phyloP scores from a whole-genome alignment of 2,329 filamentous ascomycete genomes.

The Pseudofabraea citricarpa region DNA sequence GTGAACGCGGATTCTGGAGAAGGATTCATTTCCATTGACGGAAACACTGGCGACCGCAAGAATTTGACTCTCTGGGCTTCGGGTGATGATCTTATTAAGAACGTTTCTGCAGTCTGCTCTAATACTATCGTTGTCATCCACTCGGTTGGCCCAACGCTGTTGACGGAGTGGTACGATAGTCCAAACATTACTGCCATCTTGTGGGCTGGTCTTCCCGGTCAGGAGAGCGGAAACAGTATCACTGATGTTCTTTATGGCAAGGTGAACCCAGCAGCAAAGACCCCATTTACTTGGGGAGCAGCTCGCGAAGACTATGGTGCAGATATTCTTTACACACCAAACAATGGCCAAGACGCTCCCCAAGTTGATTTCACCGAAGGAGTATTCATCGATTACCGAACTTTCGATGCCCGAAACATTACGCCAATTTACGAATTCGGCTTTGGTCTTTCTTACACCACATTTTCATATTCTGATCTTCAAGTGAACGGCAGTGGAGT shows the following conservation, averaged over 20 bases:
- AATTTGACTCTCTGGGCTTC: slow-evolving; percentile 87
- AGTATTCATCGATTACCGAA: slow-evolving; percentile 75
- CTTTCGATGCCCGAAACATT: slow-evolving; percentile 60
- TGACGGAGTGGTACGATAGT: slow-evolving; percentile 70
- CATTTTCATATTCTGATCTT: slow-evolving; percentile 69
- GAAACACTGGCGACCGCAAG: slow-evolving; percentile 82
- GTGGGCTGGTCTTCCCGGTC: slow-evolving; percentile 76
- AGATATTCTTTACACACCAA: slow-evolving; percentile 45
- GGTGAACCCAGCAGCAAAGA: slow-evolving; percentile 70
- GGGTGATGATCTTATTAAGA: slow-evolving; percentile 76
- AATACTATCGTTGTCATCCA: slow-evolving; percentile 94
- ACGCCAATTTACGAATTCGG: slow-evolving; percentile 78
- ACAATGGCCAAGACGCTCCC: slow-evolving; percentile 60
- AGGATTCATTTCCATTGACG: slow-evolving; percentile 77
- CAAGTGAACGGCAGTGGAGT: slow-evolving; percentile 26
- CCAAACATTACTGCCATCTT: slow-evolving; percentile 80
- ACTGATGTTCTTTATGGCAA: slow-evolving; percentile 79
- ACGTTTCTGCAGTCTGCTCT: slow-evolving; percentile 70
- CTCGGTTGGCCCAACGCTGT: slow-evolving; percentile 72
- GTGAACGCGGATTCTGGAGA: slow-evolving; percentile 85
- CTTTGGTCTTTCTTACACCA: slow-evolving; percentile 76
- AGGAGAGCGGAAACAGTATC: slow-evolving; percentile 77
- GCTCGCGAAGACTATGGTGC: slow-evolving; percentile 44
- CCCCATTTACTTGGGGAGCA: slow-evolving; percentile 75
- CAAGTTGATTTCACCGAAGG: slow-evolving; percentile 74